Evolutionary conservation across 306 rosid genomes (phyloP).

Genomic region (Cajanus cajan): DNA sequence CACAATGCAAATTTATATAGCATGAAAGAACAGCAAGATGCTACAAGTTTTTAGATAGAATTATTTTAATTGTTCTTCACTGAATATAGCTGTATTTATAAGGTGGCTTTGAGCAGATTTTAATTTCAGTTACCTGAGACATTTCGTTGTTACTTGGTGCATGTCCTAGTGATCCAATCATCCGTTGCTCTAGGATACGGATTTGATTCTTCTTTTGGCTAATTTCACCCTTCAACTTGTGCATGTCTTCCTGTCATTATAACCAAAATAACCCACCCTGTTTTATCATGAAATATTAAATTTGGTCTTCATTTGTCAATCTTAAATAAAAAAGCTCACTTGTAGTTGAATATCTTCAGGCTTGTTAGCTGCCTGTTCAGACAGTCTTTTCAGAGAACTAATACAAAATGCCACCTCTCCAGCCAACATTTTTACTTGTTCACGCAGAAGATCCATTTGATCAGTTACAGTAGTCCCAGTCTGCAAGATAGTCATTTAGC

Average conservation of each 20-base stretch:
- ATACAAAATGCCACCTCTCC: conserved; percentile 85
- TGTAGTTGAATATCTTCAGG: conserved; percentile 68
- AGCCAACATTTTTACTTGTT: conserved; percentile 88
- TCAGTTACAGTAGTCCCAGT: conserved; percentile 79
- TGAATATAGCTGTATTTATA: background rate
- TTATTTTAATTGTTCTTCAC: background rate
- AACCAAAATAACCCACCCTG: conserved; percentile 26
- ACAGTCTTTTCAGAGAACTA: conserved; percentile 83
- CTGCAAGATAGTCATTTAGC: conserved; percentile 43
- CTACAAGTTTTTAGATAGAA: background rate
- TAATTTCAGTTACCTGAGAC: conserved; percentile 56
- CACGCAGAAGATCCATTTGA: conserved; percentile 88
- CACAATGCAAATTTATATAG: conserved; percentile 4
- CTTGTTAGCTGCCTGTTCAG: conserved; percentile 60
- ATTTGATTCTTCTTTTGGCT: conserved; percentile 80
- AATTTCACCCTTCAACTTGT: conserved; percentile 70
- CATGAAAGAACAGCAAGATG: conserved; percentile 9
- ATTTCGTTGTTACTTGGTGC: conserved; percentile 50
- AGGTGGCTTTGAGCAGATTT: background rate
- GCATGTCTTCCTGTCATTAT: conserved; percentile 61
- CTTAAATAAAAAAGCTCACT: conserved; percentile 47
- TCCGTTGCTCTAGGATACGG: conserved; percentile 67
- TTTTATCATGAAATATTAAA: conserved; percentile 25
- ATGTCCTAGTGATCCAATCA: conserved; percentile 72
- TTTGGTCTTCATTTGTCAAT: conserved; percentile 11